These are phyloP conservation scores for Zarea fungicola DNA, from an alignment of 2,329 filamentous ascomycete genomes.

Conservation along the genomic window DNA sequence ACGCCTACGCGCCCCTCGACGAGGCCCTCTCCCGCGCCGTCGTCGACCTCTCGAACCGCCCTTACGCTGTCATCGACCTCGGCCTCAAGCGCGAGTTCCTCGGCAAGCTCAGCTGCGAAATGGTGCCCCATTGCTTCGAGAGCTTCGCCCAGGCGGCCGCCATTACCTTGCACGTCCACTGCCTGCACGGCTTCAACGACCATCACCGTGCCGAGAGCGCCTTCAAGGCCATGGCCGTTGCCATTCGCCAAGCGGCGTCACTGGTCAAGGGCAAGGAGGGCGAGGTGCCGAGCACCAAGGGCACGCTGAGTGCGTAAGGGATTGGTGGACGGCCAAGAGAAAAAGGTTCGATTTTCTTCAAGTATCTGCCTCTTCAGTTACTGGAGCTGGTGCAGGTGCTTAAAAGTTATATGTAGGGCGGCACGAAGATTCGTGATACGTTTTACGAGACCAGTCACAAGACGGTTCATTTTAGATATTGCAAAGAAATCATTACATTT, in stretches of 20 bases:
- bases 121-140: slow-evolving; percentile 93
- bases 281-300: slow-evolving; percentile 94
- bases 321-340: too few relatives aligned
- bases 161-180: slow-evolving; percentile 93
- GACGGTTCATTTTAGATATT: too few relatives aligned
- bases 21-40: slow-evolving; percentile 92
- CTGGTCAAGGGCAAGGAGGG: slow-evolving; percentile 76
- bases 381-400: too few relatives aligned
- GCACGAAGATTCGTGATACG: too few relatives aligned
- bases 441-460: too few relatives aligned
- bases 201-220: slow-evolving; percentile 95
- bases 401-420: too few relatives aligned
- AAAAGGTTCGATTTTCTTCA: too few relatives aligned
- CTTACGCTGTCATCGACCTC: slow-evolving; percentile 77
- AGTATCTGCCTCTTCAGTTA: too few relatives aligned
- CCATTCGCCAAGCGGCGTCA: slow-evolving; percentile 70
- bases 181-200: slow-evolving; percentile 84
- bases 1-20: slow-evolving; percentile 88
- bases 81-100: slow-evolving; percentile 88
- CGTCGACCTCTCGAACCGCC: slow-evolving; percentile 89
- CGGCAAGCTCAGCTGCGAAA: slow-evolving; percentile 88
- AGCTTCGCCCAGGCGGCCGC: slow-evolving; percentile 89
- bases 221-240: slow-evolving; percentile 92
- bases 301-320: slow-evolving; percentile 63
- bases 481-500: too few relatives aligned